Evolutionary conservation across 306 rosid species (phyloP).

Genomic region (Ziziphus jujuba): DNA sequence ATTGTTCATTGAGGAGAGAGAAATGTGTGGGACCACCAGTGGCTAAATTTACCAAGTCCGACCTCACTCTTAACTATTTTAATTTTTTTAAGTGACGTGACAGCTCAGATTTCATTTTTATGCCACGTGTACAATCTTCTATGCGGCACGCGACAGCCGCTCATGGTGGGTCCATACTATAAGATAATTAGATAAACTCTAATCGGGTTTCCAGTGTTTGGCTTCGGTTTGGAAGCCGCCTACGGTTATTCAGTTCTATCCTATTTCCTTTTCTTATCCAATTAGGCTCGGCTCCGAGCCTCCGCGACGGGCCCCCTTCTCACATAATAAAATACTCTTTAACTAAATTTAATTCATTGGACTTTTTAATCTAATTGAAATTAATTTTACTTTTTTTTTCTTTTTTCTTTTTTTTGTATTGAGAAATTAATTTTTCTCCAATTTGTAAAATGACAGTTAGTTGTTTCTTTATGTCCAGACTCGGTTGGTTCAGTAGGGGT

Average conservation of each 20-base stretch:
- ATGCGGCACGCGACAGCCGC: slow-evolving; percentile 93
- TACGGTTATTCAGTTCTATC: not conserved
- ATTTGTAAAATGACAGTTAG: no score
- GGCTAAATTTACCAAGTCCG: slow-evolving; percentile 21
- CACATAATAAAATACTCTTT: not conserved
- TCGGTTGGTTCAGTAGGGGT: no score
- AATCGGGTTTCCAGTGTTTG: not conserved
- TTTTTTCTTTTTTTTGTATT: no score
- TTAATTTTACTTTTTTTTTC: not conserved
- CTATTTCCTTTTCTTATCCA: slow-evolving; percentile 6
- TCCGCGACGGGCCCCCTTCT: not conserved
- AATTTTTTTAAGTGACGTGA: slow-evolving; percentile 13
- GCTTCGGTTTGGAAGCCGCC: not conserved
- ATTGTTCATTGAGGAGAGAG: not conserved
- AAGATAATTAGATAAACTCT: not conserved
- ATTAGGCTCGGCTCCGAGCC: slow-evolving; percentile 33
- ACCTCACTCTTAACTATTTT: not conserved
- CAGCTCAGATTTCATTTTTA: slow-evolving; percentile 38
- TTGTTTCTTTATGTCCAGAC: no score
- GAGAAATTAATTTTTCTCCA: no score
- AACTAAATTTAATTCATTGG: no score
- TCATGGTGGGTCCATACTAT: slow-evolving; percentile 54
- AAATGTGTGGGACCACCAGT: slow-evolving; percentile 36
- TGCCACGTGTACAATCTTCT: slow-evolving; percentile 65
- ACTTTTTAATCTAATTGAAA: no score